Conservation (phyloP, 306 rosid species). For the Cucumis hystrix region DNA sequence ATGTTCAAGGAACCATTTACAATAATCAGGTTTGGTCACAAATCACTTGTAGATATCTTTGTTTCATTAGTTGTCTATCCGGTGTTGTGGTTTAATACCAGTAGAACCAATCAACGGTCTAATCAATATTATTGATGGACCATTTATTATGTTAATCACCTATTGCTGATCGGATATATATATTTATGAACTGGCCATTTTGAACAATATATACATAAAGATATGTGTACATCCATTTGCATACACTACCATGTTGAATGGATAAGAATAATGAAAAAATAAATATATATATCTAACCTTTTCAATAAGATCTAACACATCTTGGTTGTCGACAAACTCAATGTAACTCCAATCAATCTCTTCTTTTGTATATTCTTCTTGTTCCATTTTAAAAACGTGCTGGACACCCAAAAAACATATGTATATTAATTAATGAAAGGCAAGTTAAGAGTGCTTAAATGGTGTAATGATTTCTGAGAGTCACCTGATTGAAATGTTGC, state of each 20-base stretch:
- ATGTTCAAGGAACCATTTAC: neutral
- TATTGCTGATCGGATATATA: neutral
- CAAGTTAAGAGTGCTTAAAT: neutral
- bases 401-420: slow-evolving; percentile 26
- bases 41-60: neutral
- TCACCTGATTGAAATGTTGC: slow-evolving; percentile 97
- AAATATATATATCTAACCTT: slow-evolving; percentile 36
- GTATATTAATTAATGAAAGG: slow-evolving; percentile 5
- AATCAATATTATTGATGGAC: neutral
- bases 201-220: neutral
- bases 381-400: slow-evolving; percentile 99
- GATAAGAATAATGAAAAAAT: neutral
- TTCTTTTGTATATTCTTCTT: slow-evolving; percentile 98
- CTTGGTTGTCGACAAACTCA: slow-evolving; percentile 95
- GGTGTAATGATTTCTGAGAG: neutral
- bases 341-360: slow-evolving; percentile 95
- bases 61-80: neutral
- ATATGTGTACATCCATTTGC: neutral
- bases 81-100: neutral
- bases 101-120: neutral
- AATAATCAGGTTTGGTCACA: neutral
- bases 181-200: neutral
- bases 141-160: neutral
- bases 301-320: slow-evolving; percentile 95
- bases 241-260: neutral